Evolutionary conservation across 2,329 filamentous ascomycete genomes (phyloP).

Genomic region (Monilinia laxa): DNA sequence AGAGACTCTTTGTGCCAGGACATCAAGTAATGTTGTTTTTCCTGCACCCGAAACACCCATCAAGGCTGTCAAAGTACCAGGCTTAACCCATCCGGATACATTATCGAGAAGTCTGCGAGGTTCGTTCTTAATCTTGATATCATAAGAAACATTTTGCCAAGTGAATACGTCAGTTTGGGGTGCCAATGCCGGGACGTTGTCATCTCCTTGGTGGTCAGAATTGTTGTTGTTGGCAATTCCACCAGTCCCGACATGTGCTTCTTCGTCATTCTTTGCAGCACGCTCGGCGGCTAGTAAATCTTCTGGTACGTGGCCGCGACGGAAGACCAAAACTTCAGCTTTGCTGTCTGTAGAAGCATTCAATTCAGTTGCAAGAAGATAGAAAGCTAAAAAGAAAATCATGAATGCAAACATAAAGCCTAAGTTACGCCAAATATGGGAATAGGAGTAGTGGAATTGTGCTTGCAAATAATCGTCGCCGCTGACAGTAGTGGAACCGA

Average conservation of each 20-base stretch:
- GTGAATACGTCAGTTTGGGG: constrained; percentile 40
- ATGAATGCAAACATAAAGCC: constrained; percentile 68
- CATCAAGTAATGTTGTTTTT: constrained; percentile 82
- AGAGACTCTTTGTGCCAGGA: constrained; percentile 75
- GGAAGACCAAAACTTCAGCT: constrained; percentile 75
- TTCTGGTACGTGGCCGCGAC: constrained; percentile 51
- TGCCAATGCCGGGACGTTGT: constrained; percentile 34
- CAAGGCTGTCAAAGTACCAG: constrained; percentile 66
- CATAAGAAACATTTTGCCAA: constrained; percentile 59
- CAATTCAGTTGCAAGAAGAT: constrained; percentile 64
- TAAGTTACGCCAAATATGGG: constrained; percentile 51
- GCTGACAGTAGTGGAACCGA: constrained; percentile 52
- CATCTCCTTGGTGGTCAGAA: constrained; percentile 29
- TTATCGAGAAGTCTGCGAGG: constrained; percentile 64
- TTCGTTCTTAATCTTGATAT: constrained; percentile 69
- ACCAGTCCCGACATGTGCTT: constrained; percentile 25
- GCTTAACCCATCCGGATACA: constrained; percentile 72
- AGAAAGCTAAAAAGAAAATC: constrained; percentile 59
- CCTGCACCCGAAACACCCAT: constrained; percentile 78
- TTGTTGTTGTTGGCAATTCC: constrained; percentile 26
- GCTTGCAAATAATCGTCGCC: constrained; percentile 58
- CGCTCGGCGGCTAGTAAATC: constrained; percentile 44
- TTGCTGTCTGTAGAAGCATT: constrained; percentile 67
- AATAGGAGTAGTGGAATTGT: constrained; percentile 57
- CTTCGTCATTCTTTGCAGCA: constrained; percentile 35